Evolutionary conservation across 1,139 yeast species (phyloP).

Genomic region (Diutina rugosa): DNA sequence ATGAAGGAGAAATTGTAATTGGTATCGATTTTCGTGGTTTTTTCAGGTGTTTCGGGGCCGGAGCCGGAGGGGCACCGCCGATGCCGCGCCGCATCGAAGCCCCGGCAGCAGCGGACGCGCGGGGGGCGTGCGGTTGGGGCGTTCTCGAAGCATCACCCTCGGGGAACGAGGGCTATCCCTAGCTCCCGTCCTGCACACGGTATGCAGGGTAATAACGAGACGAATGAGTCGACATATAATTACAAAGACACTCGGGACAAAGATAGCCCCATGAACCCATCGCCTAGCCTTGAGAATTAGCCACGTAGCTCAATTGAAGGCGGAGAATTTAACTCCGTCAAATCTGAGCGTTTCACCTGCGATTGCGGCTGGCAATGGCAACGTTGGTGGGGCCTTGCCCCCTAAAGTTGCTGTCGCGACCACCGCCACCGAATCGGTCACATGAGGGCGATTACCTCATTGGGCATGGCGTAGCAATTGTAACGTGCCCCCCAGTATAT

Average conservation of each 20-base stretch:
- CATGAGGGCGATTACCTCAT: constrained; percentile 2
- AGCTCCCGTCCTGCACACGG: no score
- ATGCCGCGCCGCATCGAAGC: not conserved
- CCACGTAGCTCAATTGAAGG: no score
- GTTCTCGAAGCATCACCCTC: not conserved
- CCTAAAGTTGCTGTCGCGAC: not conserved
- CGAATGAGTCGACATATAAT: no score
- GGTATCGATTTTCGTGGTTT: no score
- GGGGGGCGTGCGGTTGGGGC: not conserved
- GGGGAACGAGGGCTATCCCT: no score
- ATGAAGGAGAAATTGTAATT: no score
- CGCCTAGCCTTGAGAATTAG: no score
- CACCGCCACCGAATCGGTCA: not conserved
- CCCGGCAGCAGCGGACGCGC: not conserved
- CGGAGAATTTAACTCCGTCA: no score
- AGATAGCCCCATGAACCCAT: no score
- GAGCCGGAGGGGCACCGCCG: not conserved
- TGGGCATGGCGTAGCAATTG: constrained; percentile 1
- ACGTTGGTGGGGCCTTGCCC: not conserved
- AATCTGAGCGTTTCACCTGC: no score
- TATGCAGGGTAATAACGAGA: no score
- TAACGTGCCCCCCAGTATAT: not conserved
- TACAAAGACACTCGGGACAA: no score
- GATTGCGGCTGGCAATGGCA: not conserved
- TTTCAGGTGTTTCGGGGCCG: not conserved